Evolutionary conservation across 1,284 basidiomycete genomes (phyloP).

Genomic region (Xerocomus amazonicus): DNA sequence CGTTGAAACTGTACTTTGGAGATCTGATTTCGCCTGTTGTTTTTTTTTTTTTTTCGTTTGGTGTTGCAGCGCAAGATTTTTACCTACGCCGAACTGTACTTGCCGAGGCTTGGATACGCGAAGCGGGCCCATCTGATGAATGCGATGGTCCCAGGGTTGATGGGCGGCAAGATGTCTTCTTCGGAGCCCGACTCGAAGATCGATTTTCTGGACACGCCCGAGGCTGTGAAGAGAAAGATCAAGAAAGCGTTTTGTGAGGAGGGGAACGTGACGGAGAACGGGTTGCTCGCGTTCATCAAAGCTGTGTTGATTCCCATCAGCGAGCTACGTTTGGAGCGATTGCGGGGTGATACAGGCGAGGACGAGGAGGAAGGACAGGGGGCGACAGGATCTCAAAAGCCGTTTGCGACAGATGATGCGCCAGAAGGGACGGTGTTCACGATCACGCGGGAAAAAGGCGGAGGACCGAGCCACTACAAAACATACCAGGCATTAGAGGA

Average conservation of each 20-base stretch:
- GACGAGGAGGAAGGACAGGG: slow-evolving; percentile 41
- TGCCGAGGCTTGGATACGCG: slow-evolving; percentile 89
- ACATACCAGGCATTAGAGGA: slow-evolving; percentile 66
- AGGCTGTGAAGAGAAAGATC: slow-evolving; percentile 85
- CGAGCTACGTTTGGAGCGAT: slow-evolving; percentile 64
- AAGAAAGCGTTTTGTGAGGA: slow-evolving; percentile 93
- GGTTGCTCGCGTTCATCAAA: slow-evolving; percentile 85
- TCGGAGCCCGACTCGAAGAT: slow-evolving; percentile 98
- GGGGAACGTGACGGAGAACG: slow-evolving; percentile 89
- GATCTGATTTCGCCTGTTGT: not conserved
- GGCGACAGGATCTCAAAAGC: slow-evolving; percentile 41
- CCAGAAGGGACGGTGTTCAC: slow-evolving; percentile 85
- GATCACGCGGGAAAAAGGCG: slow-evolving; percentile 69
- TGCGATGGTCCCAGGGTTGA: slow-evolving; percentile 94
- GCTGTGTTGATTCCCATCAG: slow-evolving; percentile 90
- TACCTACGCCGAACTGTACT: slow-evolving; percentile 93
- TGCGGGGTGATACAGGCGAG: slow-evolving; percentile 39
- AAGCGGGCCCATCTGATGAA: slow-evolving; percentile 99
- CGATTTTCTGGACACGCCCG: slow-evolving; percentile 91
- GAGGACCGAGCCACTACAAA: slow-evolving; percentile 79
- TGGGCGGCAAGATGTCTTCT: slow-evolving; percentile 98
- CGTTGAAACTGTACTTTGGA: not conserved
- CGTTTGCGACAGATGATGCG: slow-evolving; percentile 64
- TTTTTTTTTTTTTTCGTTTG: not conserved
- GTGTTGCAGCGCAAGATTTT: slow-evolving; percentile 91